These are phyloP conservation scores for Mucor saturninus DNA, from an alignment of 371 early-diverging fungal species.

Conservation along the genomic window DNA sequence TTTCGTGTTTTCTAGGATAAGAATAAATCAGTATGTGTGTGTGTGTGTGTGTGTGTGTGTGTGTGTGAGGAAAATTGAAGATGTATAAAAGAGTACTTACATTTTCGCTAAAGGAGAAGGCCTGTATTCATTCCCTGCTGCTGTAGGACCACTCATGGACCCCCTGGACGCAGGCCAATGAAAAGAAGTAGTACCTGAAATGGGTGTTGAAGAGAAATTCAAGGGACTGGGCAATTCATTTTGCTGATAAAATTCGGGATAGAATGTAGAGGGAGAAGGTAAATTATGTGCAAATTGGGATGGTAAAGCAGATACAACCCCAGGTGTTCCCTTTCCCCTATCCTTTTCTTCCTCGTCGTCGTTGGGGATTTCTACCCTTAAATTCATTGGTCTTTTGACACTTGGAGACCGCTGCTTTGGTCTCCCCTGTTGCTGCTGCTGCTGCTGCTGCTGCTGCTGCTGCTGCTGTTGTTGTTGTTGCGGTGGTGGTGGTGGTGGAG, in stretches of 20 bases:
- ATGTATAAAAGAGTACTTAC: slow-evolving; percentile 13
- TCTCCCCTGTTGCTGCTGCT: neutral
- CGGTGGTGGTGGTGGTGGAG: neutral
- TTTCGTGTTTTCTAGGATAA: neutral
- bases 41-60: no score
- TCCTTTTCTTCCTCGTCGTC: neutral
- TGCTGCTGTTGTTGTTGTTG: neutral
- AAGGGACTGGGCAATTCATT: slow-evolving; percentile 68
- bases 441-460: neutral
- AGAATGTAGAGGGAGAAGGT: slow-evolving; percentile 79
- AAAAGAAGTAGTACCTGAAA: slow-evolving; percentile 57
- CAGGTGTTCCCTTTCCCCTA: no score
- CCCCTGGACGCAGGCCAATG: slow-evolving; percentile 59
- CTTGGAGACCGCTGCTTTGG: neutral
- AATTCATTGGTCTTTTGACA: slow-evolving; percentile 17
- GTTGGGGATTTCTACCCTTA: slow-evolving; percentile 20
- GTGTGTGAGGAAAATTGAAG: neutral
- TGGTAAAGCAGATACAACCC: slow-evolving; percentile 42
- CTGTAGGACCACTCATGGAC: slow-evolving; percentile 4
- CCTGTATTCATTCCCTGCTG: slow-evolving; percentile 12
- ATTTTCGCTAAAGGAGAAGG: slow-evolving; percentile 24
- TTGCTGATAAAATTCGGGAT: slow-evolving; percentile 76
- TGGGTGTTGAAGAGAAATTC: slow-evolving; percentile 65
- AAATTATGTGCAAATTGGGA: slow-evolving; percentile 78
- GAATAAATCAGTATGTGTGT: neutral